Conservation (phyloP, 177 flowering plant species). For the Vitis hybrid region DNA sequence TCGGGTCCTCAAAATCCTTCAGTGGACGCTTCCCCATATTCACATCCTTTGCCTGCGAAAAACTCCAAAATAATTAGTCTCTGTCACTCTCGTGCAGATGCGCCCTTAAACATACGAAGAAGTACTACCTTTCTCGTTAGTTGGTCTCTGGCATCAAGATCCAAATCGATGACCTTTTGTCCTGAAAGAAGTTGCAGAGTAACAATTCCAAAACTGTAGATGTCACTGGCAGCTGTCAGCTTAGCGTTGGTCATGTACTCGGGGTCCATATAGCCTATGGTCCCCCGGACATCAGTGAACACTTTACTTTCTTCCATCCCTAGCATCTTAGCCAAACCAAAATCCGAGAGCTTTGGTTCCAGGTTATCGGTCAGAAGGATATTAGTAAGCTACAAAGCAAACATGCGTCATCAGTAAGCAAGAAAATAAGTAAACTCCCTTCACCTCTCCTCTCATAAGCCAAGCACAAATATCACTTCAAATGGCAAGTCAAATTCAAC, state of each 20-base stretch:
- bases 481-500: not conserved
- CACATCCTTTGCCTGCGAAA: constrained; percentile 71
- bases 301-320: constrained; percentile 76
- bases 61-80: not conserved
- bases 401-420: not conserved
- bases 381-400: constrained; percentile 57
- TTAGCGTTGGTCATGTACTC: constrained; percentile 77
- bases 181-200: constrained; percentile 68
- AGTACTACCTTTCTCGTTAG: constrained; percentile 52
- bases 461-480: not conserved
- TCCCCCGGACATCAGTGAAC: constrained; percentile 73
- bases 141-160: constrained; percentile 67
- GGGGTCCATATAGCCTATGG: constrained; percentile 81
- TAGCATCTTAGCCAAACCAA: constrained; percentile 74
- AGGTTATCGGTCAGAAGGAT: constrained; percentile 59
- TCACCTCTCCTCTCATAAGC: no score
- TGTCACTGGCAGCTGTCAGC: constrained; percentile 68
- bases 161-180: constrained; percentile 58
- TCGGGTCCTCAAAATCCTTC: constrained; percentile 60
- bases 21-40: constrained; percentile 41
- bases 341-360: constrained; percentile 75
- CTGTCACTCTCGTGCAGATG: no score
- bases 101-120: not conserved
- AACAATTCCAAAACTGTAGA: constrained; percentile 76
- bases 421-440: not conserved